Conservation (phyloP, 73 alveolate genomes). For the Paramecium tetraurelia region DNA sequence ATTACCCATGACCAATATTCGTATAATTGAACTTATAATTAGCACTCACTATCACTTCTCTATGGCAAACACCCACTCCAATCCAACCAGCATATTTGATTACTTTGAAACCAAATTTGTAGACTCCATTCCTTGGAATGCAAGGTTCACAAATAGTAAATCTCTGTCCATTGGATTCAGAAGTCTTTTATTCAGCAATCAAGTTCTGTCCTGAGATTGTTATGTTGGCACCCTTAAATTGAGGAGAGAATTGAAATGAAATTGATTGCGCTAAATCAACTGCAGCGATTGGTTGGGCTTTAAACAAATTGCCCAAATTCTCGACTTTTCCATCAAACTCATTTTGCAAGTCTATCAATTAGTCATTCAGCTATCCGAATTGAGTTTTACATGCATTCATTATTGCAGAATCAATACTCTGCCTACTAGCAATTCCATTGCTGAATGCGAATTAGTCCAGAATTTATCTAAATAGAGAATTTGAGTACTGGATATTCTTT, state of each 20-base stretch:
- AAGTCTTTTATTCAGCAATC: conserved; percentile 9
- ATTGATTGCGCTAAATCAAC: not conserved
- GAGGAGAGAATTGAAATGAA: not conserved
- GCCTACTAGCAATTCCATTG: not conserved
- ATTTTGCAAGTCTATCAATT: not conserved
- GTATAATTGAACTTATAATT: conserved; percentile 24
- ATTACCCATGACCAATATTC: conserved; percentile 47
- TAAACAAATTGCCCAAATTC: not conserved
- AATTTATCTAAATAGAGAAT: not conserved
- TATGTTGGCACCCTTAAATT: conserved; percentile 35
- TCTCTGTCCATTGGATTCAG: conserved; percentile 46
- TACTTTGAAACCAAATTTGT: conserved; percentile 26
- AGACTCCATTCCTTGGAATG: not conserved
- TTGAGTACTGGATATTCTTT: not conserved
- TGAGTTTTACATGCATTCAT: not conserved
- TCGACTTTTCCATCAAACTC: not conserved
- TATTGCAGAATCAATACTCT: not conserved
- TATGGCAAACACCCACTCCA: conserved; percentile 44
- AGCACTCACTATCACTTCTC: not conserved
- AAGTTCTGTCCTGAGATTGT: not conserved
- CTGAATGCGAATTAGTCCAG: not conserved
- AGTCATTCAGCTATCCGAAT: not conserved
- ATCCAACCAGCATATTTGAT: conserved; percentile 46
- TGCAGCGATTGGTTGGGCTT: not conserved
- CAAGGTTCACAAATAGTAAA: conserved; percentile 13